Conservation (phyloP, 495 filamentous ascomycete species). For the Durotheca rogersii region DNA sequence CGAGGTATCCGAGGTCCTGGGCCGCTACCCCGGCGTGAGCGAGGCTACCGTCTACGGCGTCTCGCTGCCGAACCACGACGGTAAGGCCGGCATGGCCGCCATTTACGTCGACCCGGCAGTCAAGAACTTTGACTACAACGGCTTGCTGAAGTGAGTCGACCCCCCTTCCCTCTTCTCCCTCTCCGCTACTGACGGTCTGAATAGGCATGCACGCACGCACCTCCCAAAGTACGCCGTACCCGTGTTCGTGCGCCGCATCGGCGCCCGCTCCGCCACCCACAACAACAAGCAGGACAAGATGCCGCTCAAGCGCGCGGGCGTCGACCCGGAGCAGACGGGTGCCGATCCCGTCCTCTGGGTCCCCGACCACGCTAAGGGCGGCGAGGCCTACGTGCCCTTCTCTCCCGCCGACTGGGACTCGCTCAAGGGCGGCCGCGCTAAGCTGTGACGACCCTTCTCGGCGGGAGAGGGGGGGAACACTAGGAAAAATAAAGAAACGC, state of each 20-base stretch:
- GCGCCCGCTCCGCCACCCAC: constrained; percentile 63
- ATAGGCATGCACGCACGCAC: constrained; percentile 50
- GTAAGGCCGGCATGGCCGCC: constrained; percentile 69
- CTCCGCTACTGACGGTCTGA: background rate
- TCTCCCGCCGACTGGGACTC: constrained; percentile 57
- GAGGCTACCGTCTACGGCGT: constrained; percentile 85
- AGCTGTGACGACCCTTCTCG: too few species aligned
- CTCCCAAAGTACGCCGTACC: constrained; percentile 78
- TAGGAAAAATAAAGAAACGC: too few species aligned
- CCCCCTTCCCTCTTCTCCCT: background rate
- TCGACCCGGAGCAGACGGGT: constrained; percentile 61
- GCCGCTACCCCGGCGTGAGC: constrained; percentile 61
- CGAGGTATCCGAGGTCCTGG: constrained; percentile 70
- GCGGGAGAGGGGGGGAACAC: too few species aligned
- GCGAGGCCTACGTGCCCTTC: constrained; percentile 57
- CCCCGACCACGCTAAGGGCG: constrained; percentile 47
- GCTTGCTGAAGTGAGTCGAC: constrained; percentile 48
- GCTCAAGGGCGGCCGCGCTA: constrained; percentile 52
- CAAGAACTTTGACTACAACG: constrained; percentile 54
- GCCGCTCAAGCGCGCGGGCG: constrained; percentile 67
- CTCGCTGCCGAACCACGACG: constrained; percentile 66
- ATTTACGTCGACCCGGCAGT: constrained; percentile 47
- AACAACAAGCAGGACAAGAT: constrained; percentile 87
- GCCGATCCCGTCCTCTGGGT: constrained; percentile 60
- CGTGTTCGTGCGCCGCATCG: constrained; percentile 66